Evolutionary conservation across 148 eudicot species (phyloP).

Genomic region (Selenicereus undatus): DNA sequence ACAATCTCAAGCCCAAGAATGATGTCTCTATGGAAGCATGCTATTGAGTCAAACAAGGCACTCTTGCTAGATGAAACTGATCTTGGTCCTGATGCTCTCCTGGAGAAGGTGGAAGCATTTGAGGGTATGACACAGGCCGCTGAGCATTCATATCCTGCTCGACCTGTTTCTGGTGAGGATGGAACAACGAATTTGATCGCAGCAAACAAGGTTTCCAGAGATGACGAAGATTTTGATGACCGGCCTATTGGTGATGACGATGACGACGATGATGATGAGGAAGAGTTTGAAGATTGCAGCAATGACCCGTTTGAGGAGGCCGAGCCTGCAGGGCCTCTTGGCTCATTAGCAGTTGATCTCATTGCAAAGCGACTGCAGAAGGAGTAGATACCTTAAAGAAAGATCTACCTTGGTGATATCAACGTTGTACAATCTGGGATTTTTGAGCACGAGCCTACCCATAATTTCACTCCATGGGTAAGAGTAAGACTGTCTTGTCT

Average conservation of each 20-base stretch:
- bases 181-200: constrained; percentile 17
- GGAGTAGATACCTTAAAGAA: constrained; percentile 5
- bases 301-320: constrained; percentile 32
- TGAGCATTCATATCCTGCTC: constrained; percentile 73
- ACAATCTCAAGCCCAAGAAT: constrained; percentile 67
- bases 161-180: constrained; percentile 36
- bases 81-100: constrained; percentile 71
- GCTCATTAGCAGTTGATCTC: constrained; percentile 71
- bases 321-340: constrained; percentile 39
- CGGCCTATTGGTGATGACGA: constrained; percentile 30
- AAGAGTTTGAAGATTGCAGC: constrained; percentile 22
- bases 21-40: constrained; percentile 81
- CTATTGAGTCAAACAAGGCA: constrained; percentile 82
- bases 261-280: constrained; percentile 12
- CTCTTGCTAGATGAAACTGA: constrained; percentile 50
- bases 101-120: constrained; percentile 74
- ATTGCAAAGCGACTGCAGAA: constrained; percentile 39
- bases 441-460: background rate
- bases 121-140: constrained; percentile 51
- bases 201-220: constrained; percentile 9
- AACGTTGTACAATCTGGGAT: background rate
- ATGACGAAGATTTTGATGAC: constrained; percentile 22
- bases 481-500: background rate
- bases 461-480: background rate
- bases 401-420: background rate